These are phyloP conservation scores for Turritis glabra DNA, from an alignment of 345 rosid genomes.

Conservation along the genomic window DNA sequence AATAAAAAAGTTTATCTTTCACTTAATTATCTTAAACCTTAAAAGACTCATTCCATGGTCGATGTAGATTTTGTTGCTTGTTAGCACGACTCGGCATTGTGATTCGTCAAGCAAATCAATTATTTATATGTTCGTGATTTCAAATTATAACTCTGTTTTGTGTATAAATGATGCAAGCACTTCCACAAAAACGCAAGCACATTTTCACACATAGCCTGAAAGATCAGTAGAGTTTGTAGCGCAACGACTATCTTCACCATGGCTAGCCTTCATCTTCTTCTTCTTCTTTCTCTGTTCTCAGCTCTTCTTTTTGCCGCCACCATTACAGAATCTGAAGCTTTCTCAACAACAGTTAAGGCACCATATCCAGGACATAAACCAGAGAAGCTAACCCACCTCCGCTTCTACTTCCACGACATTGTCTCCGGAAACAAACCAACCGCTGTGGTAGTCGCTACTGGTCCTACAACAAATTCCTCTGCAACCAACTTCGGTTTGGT, in stretches of 20 bases:
- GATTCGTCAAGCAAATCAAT: background rate
- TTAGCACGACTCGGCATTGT: slow-evolving; percentile 3
- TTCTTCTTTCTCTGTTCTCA: background rate
- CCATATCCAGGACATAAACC: background rate
- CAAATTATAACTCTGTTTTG: background rate
- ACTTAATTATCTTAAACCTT: background rate
- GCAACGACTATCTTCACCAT: background rate
- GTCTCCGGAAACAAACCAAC: background rate
- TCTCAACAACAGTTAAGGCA: background rate
- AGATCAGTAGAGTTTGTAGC: background rate
- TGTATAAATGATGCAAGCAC: background rate
- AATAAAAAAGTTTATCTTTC: background rate
- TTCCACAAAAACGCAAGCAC: background rate
- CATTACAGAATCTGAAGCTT: background rate
- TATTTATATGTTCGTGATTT: background rate
- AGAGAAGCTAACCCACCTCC: slow-evolving; percentile 8
- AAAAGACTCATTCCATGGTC: background rate
- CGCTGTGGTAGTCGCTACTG: background rate
- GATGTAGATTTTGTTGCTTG: background rate
- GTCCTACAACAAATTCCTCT: slow-evolving; percentile 31
- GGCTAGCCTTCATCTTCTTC: background rate
- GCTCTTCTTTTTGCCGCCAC: background rate
- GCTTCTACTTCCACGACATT: slow-evolving; percentile 17
- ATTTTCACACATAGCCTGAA: background rate
- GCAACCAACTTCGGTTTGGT: slow-evolving; percentile 44